phyloP scores from a whole-genome alignment of 768 basidiomycete genomes.

The Candolleomyces aberdarensis region DNA sequence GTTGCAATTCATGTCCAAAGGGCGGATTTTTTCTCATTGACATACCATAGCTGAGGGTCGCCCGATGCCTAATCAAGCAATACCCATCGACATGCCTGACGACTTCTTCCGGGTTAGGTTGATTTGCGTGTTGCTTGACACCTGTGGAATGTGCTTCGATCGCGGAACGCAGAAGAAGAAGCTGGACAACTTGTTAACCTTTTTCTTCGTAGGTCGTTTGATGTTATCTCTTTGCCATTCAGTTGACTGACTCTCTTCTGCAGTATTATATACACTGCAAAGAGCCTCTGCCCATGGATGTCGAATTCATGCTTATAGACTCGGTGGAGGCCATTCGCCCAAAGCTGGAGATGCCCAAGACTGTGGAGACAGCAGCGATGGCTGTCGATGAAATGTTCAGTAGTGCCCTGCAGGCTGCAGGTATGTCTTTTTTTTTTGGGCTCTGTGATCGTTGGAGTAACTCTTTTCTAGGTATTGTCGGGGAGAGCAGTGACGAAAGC shows the following conservation, averaged over 20 bases:
- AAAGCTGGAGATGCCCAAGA: conserved; percentile 66
- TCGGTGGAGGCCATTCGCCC: conserved; percentile 93
- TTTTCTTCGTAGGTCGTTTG: conserved; percentile 74
- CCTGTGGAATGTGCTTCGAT: conserved; percentile 98
- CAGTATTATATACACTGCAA: conserved; percentile 91
- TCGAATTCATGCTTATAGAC: conserved; percentile 95
- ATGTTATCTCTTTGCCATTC: neutral
- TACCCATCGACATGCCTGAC: conserved; percentile 84
- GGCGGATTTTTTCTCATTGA: conserved; percentile 11
- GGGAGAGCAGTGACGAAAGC: conserved; percentile 60
- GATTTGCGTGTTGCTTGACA: conserved; percentile 89
- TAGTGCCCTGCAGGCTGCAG: conserved; percentile 56
- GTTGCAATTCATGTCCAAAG: conserved; percentile 24
- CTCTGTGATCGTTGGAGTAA: neutral
- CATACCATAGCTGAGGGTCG: conserved; percentile 72
- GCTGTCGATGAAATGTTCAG: conserved; percentile 92
- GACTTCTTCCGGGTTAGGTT: conserved; percentile 95
- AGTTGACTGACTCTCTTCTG: neutral
- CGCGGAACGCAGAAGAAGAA: conserved; percentile 90
- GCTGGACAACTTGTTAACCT: conserved; percentile 85
- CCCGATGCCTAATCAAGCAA: conserved; percentile 73
- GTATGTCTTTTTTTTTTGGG: conserved; percentile 31
- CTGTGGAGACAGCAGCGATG: conserved; percentile 78
- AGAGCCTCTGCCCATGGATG: conserved; percentile 89
- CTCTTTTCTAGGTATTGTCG: conserved; percentile 7